Evolutionary conservation across 2,329 filamentous ascomycete species (phyloP).

Genomic region (Capronia americana): DNA sequence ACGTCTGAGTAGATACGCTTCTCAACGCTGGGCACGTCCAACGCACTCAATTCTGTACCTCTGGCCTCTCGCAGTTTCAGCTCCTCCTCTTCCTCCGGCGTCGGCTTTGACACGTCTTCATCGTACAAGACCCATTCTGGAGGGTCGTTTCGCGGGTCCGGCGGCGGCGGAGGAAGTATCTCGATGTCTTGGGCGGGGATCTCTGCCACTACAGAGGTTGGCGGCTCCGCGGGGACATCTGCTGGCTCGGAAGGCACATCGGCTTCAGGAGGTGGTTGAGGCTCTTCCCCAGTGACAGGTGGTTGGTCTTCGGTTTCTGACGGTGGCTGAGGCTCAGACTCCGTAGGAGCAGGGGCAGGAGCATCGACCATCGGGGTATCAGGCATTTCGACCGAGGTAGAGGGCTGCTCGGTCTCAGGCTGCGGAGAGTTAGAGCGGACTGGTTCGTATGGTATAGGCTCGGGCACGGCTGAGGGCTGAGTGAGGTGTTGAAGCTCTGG

Average conservation of each 20-base stretch:
- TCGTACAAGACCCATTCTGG: slow-evolving; percentile 60
- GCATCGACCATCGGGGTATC: slow-evolving; percentile 31
- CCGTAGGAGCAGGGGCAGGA: slow-evolving; percentile 3
- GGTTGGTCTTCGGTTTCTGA: slow-evolving; percentile 9
- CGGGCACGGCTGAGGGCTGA: slow-evolving; percentile 5
- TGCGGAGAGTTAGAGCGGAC: slow-evolving; percentile 5
- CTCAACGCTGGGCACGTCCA: slow-evolving; percentile 58
- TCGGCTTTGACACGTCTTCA: slow-evolving; percentile 63
- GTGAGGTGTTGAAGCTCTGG: slow-evolving; percentile 7
- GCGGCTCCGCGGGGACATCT: not conserved
- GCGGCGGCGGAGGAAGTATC: slow-evolving; percentile 11
- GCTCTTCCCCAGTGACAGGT: slow-evolving; percentile 11
- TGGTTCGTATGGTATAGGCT: slow-evolving; percentile 14
- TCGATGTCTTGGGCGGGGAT: slow-evolving; percentile 6
- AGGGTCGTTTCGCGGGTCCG: slow-evolving; percentile 14
- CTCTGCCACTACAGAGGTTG: slow-evolving; percentile 1
- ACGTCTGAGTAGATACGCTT: slow-evolving; percentile 61
- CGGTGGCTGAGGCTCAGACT: slow-evolving; percentile 5
- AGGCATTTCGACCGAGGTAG: slow-evolving; percentile 17
- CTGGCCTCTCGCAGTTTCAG: slow-evolving; percentile 63
- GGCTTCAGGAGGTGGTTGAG: slow-evolving; percentile 5
- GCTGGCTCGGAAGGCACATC: slow-evolving; percentile 4
- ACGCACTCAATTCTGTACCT: slow-evolving; percentile 59
- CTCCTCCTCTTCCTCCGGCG: slow-evolving; percentile 64
- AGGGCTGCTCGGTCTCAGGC: slow-evolving; percentile 10